Evolutionary conservation across 2,329 filamentous ascomycete species (phyloP).

Genomic region (Tolypocladium endophyticum): DNA sequence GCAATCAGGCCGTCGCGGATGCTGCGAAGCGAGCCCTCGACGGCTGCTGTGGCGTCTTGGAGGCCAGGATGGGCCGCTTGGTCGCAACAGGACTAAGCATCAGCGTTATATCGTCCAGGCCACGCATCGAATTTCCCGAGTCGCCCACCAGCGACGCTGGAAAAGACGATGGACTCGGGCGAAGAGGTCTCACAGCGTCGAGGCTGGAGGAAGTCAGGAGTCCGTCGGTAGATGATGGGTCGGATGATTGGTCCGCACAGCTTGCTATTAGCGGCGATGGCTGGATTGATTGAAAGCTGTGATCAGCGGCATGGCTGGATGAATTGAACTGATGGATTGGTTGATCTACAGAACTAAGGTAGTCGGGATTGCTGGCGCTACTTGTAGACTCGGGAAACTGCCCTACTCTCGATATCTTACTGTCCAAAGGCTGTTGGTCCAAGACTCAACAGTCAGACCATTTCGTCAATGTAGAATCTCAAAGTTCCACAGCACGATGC

Average conservation of each 20-base stretch:
- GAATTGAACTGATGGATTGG: not conserved
- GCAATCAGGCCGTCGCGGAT: not conserved
- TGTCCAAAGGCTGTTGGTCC: not conserved
- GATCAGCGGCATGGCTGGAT: too few relatives aligned
- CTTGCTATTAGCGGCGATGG: not conserved
- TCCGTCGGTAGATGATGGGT: not conserved
- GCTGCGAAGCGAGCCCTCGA: not conserved
- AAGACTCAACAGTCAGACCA: not conserved
- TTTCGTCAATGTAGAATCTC: not conserved
- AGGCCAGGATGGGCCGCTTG: not conserved
- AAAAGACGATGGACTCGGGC: not conserved
- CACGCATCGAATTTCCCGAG: not conserved
- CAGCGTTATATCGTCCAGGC: not conserved
- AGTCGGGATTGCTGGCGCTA: not conserved
- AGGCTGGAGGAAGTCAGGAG: not conserved
- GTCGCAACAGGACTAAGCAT: not conserved
- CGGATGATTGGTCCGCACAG: not conserved
- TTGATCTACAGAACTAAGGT: not conserved
- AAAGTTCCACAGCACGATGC: not conserved
- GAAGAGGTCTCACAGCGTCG: not conserved
- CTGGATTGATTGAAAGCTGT: not conserved
- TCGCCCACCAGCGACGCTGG: not conserved
- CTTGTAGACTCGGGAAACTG: not conserved
- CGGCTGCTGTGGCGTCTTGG: not conserved
- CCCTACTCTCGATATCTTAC: not conserved